Conservation (phyloP, 2,329 filamentous ascomycete species). For the Sordariomycetes sp. region DNA sequence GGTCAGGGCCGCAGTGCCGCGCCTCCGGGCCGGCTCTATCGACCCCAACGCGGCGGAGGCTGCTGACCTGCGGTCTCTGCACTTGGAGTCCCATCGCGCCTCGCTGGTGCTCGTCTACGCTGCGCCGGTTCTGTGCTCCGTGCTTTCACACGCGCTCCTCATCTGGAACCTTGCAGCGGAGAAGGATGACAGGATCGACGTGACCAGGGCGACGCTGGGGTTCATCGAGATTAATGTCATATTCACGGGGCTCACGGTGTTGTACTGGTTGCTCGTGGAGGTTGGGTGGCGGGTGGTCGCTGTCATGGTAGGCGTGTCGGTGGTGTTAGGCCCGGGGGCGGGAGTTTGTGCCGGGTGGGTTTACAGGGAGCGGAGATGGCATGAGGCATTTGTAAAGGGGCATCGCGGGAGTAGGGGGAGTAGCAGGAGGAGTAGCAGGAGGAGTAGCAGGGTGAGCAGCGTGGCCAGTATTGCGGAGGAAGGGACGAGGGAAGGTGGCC, state of each 20-base stretch:
- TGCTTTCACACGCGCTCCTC: conserved; percentile 29
- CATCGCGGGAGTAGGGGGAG: neutral
- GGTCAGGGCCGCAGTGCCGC: conserved; percentile 16
- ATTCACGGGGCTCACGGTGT: conserved; percentile 33
- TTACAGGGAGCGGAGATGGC: conserved; percentile 19
- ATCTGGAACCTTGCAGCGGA: conserved; percentile 24
- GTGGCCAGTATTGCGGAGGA: neutral
- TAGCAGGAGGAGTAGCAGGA: neutral
- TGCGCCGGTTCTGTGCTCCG: conserved; percentile 30
- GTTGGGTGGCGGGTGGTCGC: conserved; percentile 29
- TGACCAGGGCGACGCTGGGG: conserved; percentile 34
- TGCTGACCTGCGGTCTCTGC: conserved; percentile 18
- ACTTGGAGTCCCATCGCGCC: conserved; percentile 29
- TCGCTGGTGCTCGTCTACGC: conserved; percentile 31
- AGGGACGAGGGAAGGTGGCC: conserved; percentile 3
- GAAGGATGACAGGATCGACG: conserved; percentile 33
- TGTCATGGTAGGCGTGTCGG: conserved; percentile 16
- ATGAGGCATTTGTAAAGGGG: conserved; percentile 1
- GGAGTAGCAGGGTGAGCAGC: conserved; percentile 1
- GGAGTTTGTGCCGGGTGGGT: conserved; percentile 27
- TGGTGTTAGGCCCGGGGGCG: conserved; percentile 25
- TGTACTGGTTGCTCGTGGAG: conserved; percentile 44
- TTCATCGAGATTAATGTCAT: conserved; percentile 36
- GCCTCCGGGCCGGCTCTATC: neutral
- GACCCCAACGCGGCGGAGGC: neutral